Evolutionary conservation across 768 basidiomycete species (phyloP).

Genomic region (Stropharia rugosoannulata): DNA sequence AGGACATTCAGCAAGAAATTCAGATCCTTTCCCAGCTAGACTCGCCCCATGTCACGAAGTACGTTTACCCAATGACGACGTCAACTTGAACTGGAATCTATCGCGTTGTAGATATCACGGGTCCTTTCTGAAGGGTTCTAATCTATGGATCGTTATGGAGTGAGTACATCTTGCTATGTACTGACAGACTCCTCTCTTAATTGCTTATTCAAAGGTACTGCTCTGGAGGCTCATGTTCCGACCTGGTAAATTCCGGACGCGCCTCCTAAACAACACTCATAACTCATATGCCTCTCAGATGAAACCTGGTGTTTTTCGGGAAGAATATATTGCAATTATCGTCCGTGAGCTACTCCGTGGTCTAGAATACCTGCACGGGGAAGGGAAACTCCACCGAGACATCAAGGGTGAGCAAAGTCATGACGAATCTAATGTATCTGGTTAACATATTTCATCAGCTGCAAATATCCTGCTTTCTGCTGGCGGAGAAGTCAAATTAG

Average conservation of each 20-base stretch:
- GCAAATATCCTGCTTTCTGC: constrained; percentile 93
- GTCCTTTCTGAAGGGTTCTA: constrained; percentile 91
- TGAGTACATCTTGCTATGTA: constrained; percentile 30
- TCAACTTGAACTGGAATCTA: constrained; percentile 9
- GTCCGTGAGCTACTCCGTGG: constrained; percentile 89
- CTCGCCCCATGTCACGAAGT: constrained; percentile 96
- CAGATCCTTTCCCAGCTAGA: constrained; percentile 96
- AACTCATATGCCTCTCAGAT: constrained; percentile 53
- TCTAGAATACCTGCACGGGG: constrained; percentile 92
- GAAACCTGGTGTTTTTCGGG: constrained; percentile 97
- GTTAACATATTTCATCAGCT: constrained; percentile 45
- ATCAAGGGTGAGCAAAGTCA: constrained; percentile 76
- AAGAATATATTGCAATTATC: constrained; percentile 99
- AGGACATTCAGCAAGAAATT: constrained; percentile 99
- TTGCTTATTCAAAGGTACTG: constrained; percentile 66
- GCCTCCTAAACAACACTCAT: constrained; percentile 4
- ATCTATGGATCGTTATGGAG: constrained; percentile 99
- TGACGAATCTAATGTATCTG: not conserved
- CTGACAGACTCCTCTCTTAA: not conserved
- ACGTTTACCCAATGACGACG: constrained; percentile 27
- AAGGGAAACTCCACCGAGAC: constrained; percentile 98
- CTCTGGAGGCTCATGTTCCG: constrained; percentile 96
- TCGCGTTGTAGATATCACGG: constrained; percentile 76
- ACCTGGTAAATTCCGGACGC: constrained; percentile 61
- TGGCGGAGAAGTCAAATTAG: constrained; percentile 93